Base-by-base conservation (phyloP, 2,329 filamentous ascomycete genomes). In the Ramularia endophylla region DNA sequence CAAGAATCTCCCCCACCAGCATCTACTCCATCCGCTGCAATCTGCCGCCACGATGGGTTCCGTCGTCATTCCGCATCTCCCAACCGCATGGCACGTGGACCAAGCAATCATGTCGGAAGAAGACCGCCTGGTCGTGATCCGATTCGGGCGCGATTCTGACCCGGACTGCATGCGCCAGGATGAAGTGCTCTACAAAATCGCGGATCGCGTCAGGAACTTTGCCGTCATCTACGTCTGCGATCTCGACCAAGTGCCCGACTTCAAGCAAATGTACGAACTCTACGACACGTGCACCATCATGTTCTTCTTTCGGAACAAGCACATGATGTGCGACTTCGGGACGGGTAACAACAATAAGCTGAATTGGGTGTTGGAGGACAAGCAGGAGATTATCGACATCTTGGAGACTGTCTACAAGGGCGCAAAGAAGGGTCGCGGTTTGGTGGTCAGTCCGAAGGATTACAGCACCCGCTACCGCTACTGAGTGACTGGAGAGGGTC, bases 261-360 rank as follows among this genome's bases (percentile, higher is more conserved):
- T 95, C 72, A 95, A 92, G 63, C 80, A 85, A 59, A 97, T 97
- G 90, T 95, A 95, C 73, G 80, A 73, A 57, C 57, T 65, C 33
- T 67, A 92, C 71, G 86, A 98, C 62, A 81, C 88, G 0, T 87
- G 89, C 69, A 94, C 92, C 3, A 81, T 97, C 66, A 95, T 95
- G 85, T 94, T 87, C 73, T 95, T 95, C 75, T 95, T 89, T 73
- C 80, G 90, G 48, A 98, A 98, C 65, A 98, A 98, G 65, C 88
- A 95, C 68, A 97, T 97, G 80, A 94, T 94, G 85, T 87, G 85
- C 65, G 90, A 97, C 77, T 88, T 95, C 55, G 90, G 90, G 34
- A 98, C 92, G 2, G 92, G 92, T 52, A 95, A 98, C 70, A 98
- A 98, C 67, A 98, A 98, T 66, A 97, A 97, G 66, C 73, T 95